These are phyloP conservation scores for Amanita inopinata DNA, from an alignment of 768 basidiomycete species.

Conservation along the genomic window DNA sequence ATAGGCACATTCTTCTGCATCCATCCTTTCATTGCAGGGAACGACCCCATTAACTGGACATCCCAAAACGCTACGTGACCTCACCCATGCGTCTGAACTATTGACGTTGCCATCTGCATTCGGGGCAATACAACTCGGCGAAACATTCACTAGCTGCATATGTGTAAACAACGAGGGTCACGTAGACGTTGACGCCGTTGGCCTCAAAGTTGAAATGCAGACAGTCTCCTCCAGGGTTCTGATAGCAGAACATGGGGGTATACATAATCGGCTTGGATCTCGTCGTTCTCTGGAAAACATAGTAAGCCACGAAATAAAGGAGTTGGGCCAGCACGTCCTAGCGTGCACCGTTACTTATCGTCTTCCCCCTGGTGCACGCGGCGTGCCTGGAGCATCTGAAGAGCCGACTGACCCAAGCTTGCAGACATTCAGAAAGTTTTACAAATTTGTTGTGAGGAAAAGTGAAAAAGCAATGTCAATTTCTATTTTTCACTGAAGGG, in stretches of 20 bases:
- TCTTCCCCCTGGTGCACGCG: slow-evolving; percentile 49
- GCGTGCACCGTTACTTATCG: slow-evolving; percentile 80
- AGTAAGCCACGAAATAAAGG: slow-evolving; percentile 86
- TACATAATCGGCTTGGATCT: slow-evolving; percentile 34
- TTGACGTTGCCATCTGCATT: slow-evolving; percentile 78
- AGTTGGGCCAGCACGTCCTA: slow-evolving; percentile 84
- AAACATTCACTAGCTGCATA: slow-evolving; percentile 77
- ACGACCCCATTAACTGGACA: slow-evolving; percentile 58
- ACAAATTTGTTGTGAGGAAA: slow-evolving; percentile 75
- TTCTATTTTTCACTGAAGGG: background rate
- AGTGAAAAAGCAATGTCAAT: slow-evolving; percentile 1
- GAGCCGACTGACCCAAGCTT: slow-evolving; percentile 43
- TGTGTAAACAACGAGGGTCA: slow-evolving; percentile 75
- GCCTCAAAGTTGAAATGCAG: slow-evolving; percentile 77
- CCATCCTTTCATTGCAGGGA: slow-evolving; percentile 70
- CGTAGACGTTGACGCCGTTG: slow-evolving; percentile 51
- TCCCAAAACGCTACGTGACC: slow-evolving; percentile 77
- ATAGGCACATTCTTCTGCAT: slow-evolving; percentile 64
- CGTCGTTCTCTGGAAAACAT: slow-evolving; percentile 58
- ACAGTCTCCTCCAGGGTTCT: slow-evolving; percentile 58
- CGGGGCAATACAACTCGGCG: slow-evolving; percentile 81
- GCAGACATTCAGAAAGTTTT: slow-evolving; percentile 79
- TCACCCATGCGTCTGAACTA: slow-evolving; percentile 70
- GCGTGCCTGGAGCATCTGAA: slow-evolving; percentile 36
- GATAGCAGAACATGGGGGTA: slow-evolving; percentile 55